phyloP scores from a whole-genome alignment of 1,284 basidiomycete species.

The Limonomyces culmigenus region DNA sequence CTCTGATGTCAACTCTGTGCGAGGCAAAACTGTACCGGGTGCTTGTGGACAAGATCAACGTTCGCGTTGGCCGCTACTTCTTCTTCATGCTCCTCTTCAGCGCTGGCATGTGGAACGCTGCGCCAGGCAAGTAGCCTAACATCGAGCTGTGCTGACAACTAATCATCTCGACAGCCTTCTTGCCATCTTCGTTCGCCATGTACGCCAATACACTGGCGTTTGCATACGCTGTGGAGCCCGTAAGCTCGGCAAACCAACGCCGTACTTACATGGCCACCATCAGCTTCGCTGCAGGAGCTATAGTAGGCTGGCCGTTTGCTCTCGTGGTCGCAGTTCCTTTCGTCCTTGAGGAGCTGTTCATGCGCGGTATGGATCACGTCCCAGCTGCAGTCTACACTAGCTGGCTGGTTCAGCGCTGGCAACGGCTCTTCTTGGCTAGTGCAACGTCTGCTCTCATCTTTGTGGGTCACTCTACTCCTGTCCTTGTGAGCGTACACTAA shows the following conservation, averaged over 20 bases:
- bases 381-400: slow-evolving; percentile 23
- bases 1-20: slow-evolving; percentile 53
- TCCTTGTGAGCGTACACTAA: not conserved
- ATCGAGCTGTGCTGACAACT: too few species aligned
- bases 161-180: slow-evolving; percentile 41
- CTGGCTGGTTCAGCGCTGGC: slow-evolving; percentile 51
- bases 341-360: slow-evolving; percentile 78
- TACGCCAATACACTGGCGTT: slow-evolving; percentile 76
- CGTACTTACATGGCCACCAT: slow-evolving; percentile 51
- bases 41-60: slow-evolving; percentile 71
- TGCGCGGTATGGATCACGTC: slow-evolving; percentile 62
- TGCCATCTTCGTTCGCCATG: slow-evolving; percentile 94
- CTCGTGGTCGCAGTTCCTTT: slow-evolving; percentile 79
- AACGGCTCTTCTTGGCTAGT: slow-evolving; percentile 41
- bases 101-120: slow-evolving; percentile 89
- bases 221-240: slow-evolving; percentile 59
- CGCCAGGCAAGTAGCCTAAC: slow-evolving; percentile 38
- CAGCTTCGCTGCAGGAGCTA: slow-evolving; percentile 67
- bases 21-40: slow-evolving; percentile 81
- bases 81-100: slow-evolving; percentile 75
- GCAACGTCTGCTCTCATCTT: slow-evolving; percentile 44
- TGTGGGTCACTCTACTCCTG: slow-evolving; percentile 27
- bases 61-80: slow-evolving; percentile 81
- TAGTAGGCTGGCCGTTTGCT: slow-evolving; percentile 95
- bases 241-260: slow-evolving; percentile 32